Conservation (phyloP, 805 yeast genomes). For the Clavispora asparagi region DNA sequence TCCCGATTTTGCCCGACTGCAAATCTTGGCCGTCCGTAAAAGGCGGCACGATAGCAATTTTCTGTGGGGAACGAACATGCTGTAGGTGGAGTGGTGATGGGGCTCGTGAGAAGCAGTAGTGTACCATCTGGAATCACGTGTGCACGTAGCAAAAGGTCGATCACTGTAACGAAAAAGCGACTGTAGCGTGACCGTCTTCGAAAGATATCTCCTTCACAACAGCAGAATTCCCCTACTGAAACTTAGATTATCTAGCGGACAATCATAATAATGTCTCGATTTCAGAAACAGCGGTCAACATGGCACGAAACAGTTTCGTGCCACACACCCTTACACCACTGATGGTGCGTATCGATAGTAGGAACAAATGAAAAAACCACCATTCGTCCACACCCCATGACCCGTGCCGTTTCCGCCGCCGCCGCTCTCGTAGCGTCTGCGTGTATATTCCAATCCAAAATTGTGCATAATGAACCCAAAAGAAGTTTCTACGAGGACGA, state of each 20-base stretch:
- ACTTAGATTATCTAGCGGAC: no score
- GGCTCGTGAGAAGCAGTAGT: not conserved
- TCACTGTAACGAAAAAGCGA: no score
- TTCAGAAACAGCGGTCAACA: no score
- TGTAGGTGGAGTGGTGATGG: not conserved
- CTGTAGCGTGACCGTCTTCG: no score
- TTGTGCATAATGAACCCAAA: slow-evolving; percentile 17
- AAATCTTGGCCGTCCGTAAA: not conserved
- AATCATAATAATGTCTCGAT: no score
- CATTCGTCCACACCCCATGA: slow-evolving; percentile 4
- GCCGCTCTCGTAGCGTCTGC: slow-evolving; percentile 1
- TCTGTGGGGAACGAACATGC: not conserved
- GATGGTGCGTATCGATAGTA: not conserved
- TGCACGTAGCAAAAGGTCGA: no score
- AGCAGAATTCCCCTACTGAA: no score
- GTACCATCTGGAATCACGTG: not conserved
- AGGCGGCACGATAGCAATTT: not conserved
- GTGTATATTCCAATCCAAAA: not conserved
- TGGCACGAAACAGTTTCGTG: not conserved
- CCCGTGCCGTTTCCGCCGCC: slow-evolving; percentile 4
- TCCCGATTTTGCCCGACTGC: not conserved
- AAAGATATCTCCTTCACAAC: no score
- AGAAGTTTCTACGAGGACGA: slow-evolving; percentile 51
- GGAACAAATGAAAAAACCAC: not conserved
- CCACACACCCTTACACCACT: slow-evolving; percentile 1